A percentile compares a stretch with the other conserved stretches of the same genome.
phyloP scores from a whole-genome alignment of 2,329 filamentous ascomycete species.

The Aspergillus sp. region DNA sequence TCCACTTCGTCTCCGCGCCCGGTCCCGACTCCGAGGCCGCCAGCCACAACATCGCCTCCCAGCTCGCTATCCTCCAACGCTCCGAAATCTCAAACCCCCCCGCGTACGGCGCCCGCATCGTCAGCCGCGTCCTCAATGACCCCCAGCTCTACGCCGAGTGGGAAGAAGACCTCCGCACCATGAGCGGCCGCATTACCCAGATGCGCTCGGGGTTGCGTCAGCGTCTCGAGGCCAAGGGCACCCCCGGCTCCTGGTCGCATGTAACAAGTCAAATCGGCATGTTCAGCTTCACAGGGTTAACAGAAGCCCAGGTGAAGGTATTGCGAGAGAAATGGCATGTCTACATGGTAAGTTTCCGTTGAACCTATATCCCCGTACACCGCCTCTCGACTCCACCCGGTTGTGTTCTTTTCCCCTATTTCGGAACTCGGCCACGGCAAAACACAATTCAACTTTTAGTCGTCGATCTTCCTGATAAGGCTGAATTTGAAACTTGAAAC shows the following conservation, averaged over 20 bases:
- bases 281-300: slow-evolving; percentile 76
- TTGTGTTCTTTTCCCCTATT: no score
- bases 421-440: no score
- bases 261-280: slow-evolving; percentile 99
- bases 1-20: slow-evolving; percentile 83
- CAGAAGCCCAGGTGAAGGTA: slow-evolving; percentile 42
- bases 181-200: slow-evolving; percentile 90
- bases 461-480: no score
- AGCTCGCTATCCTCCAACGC: slow-evolving; percentile 89
- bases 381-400: no score
- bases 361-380: no score
- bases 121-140: slow-evolving; percentile 79
- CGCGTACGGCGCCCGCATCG: slow-evolving; percentile 88
- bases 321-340: slow-evolving; percentile 46
- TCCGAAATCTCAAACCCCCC: slow-evolving; percentile 98
- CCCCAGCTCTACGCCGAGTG: slow-evolving; percentile 76
- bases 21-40: slow-evolving; percentile 60
- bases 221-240: slow-evolving; percentile 78
- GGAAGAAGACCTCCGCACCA: slow-evolving; percentile 85
- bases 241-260: slow-evolving; percentile 91
- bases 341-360: slow-evolving; percentile 39
- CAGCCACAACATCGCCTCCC: slow-evolving; percentile 67
- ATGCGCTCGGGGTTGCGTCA: slow-evolving; percentile 77
- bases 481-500: no score
- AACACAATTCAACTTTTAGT: no score